Evolutionary conservation across 768 basidiomycete genomes (phyloP), one percentile per base, ranked within the genome.

Genomic region (Tylopilus plumbeoviolaceoides): DNA sequence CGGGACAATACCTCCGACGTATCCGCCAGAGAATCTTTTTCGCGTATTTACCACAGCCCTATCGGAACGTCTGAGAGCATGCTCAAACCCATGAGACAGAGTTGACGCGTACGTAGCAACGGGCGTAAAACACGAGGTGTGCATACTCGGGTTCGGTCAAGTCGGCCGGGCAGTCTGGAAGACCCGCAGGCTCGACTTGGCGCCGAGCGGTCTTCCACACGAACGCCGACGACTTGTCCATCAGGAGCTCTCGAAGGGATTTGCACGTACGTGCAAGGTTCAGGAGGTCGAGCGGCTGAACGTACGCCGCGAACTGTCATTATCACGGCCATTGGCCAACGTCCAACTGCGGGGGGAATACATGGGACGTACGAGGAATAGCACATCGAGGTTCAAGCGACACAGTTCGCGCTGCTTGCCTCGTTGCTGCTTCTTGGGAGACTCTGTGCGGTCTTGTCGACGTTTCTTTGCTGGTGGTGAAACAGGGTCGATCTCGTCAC

Each of bases 101-200:
- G 5, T 3, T n/a, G 12, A 20, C 31, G 47, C 53, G 20, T 21
- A 55, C 59, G 17, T 58, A 43, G 49, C 59, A 80, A 18, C 51
- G 57, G 7, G 51, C 10, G 9, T 42, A 45, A 39, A 60, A 80
- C 18, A 67, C 69, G 12, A 81, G 70, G 48, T 68, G 73, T 20
- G 74, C 73, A 53, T 73, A 79, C 53, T 75, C 69, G 0, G 71
- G 71, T 50, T 80, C 78, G 18, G 59, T 68, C 33, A 48, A 15
- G 25, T 53, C 52, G 5, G 2, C 20, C 9, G 52, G 47, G 41
- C 47, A 53, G 4, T 48, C 47, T 4, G 79, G 79, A 7, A 79
- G 65, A 8, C 66, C 71, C 38, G 36, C 15, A 36, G 36, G 36
- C 20, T 58, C 47, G 12, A 75, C 61, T 45, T 69, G 70, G 12